These are phyloP conservation scores for Colletotrichum siamense DNA, from an alignment of 2,329 filamentous ascomycete genomes.

Conservation along the genomic window DNA sequence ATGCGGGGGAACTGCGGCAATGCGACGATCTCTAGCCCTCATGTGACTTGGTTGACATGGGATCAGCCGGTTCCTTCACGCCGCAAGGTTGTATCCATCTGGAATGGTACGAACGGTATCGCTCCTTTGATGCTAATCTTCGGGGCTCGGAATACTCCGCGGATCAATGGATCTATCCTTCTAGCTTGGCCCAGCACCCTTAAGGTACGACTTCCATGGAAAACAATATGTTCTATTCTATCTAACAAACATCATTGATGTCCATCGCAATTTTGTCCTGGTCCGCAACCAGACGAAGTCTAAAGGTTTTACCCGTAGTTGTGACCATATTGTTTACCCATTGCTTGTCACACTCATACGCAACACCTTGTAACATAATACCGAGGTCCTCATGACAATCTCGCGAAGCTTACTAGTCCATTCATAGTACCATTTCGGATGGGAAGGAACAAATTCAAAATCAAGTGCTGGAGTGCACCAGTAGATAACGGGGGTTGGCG, in stretches of 20 bases:
- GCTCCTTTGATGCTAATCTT: background rate
- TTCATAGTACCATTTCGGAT: fast-evolving
- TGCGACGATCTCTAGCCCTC: background rate
- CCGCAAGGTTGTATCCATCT: background rate
- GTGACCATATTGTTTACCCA: too few species aligned
- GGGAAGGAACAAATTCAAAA: background rate
- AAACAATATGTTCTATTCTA: background rate
- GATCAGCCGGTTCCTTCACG: background rate
- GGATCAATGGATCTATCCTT: background rate
- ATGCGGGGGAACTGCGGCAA: background rate
- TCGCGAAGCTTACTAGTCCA: fast-evolving
- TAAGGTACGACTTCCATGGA: background rate
- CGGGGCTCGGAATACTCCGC: background rate
- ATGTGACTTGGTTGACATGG: background rate
- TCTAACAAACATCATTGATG: background rate
- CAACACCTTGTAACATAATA: background rate
- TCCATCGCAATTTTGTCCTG: background rate
- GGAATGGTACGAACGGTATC: background rate
- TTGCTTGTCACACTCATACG: background rate
- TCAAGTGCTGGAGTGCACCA: fast-evolving
- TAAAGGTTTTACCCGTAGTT: background rate
- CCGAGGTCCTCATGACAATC: background rate
- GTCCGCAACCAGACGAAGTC: background rate
- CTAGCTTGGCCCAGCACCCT: background rate
- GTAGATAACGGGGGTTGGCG: background rate